Evolutionary conservation across 2,329 filamentous ascomycete species (phyloP).

Genomic region (Chaetomium sp.): DNA sequence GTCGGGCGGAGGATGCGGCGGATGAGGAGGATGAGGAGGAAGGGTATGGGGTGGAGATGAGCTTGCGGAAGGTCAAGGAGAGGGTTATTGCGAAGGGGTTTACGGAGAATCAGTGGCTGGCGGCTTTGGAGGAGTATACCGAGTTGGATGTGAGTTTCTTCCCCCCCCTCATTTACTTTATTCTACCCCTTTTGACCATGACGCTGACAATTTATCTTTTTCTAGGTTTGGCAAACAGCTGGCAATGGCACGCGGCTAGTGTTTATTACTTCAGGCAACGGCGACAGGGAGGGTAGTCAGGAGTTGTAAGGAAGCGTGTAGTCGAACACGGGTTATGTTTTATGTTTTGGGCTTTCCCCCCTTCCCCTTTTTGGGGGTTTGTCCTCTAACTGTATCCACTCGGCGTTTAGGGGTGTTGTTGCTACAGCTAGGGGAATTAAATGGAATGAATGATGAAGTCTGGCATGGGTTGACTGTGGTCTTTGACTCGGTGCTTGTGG

Average conservation of each 20-base stretch:
- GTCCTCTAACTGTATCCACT: background rate
- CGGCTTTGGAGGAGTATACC: conserved; percentile 83
- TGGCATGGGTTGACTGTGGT: background rate
- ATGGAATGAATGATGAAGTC: background rate
- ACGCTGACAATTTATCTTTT: conserved; percentile 3
- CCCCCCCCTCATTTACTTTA: background rate
- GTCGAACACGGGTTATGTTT: background rate
- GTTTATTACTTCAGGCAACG: conserved; percentile 58
- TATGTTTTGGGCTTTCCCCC: background rate
- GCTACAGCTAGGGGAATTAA: background rate
- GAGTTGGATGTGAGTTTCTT: conserved; percentile 70
- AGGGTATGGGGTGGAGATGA: conserved; percentile 58
- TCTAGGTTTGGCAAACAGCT: conserved; percentile 71
- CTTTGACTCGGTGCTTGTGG: background rate
- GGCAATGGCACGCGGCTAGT: conserved; percentile 64
- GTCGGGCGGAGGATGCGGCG: conserved; percentile 63
- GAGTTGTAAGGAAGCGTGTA: conserved; percentile 10
- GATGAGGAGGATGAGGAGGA: conserved; percentile 48
- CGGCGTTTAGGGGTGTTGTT: conserved; percentile 2
- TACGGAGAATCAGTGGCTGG: conserved; percentile 85
- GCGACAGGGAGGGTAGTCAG: conserved; percentile 35
- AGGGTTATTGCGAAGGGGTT: conserved; percentile 93
- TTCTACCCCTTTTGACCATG: background rate
- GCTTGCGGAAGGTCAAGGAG: conserved; percentile 81
- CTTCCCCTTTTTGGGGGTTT: conserved; percentile 4